Evolutionary conservation across 805 yeast species (phyloP).

Genomic region (Candida ipomoeae): DNA sequence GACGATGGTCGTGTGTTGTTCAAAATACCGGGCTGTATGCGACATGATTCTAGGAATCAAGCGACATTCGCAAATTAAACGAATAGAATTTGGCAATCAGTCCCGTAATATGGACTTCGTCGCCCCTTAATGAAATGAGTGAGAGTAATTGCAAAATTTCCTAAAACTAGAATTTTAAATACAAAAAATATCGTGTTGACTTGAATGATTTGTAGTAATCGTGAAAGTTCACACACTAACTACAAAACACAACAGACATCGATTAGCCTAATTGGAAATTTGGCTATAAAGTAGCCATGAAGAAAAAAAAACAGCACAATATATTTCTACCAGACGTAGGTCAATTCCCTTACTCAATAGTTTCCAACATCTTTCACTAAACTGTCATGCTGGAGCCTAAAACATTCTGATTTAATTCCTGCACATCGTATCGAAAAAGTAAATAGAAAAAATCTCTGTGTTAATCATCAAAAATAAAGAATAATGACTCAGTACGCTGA

Average conservation of each 20-base stretch:
- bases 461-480: neutral
- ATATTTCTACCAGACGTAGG: neutral
- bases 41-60: neutral
- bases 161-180: neutral
- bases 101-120: neutral
- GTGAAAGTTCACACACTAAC: neutral
- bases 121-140: neutral
- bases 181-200: neutral
- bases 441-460: neutral
- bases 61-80: neutral
- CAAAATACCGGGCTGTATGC: neutral
- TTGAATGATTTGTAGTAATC: neutral
- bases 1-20: constrained; percentile 6
- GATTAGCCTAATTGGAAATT: neutral
- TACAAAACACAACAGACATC: neutral
- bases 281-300: neutral
- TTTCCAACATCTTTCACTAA: neutral
- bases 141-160: neutral
- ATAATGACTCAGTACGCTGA: constrained; percentile 37
- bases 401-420: neutral
- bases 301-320: neutral
- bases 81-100: neutral
- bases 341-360: neutral
- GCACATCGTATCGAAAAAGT: neutral
- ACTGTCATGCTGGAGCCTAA: neutral